Base-by-base conservation (phyloP, 768 basidiomycete genomes). In the Hydnomerulius pinastri region DNA sequence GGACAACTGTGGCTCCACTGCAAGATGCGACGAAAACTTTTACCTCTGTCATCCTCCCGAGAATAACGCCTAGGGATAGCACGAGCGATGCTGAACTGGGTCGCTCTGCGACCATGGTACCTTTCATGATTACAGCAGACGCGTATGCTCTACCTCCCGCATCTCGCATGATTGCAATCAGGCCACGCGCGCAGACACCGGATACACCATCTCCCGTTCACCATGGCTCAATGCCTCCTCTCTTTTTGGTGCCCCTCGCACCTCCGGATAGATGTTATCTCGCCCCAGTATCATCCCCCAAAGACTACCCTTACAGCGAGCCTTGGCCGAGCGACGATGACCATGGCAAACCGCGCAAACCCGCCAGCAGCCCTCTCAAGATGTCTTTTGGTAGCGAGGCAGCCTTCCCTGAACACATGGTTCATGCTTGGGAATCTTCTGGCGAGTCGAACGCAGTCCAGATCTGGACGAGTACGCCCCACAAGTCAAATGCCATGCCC, bases 401-500 rank as follows among this genome's bases (percentile, higher is more conserved):
- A 3, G 35, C 38, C 1, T 45, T 57, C 35, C 12, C 46, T 21
- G 50, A 33, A 18, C 17, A 50, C 17, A 49, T 54, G 40, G 20
- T 54, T 21, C 23, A 15, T 41, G 4, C 39, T 13, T 24, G 45
- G 33, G 30, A 17, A 10, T 29, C 45, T 15, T 23, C 33, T 23
- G 15, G 0, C 42, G 45, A 20, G 53, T 56, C 2, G 53, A 21
- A n/a, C 54, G 42, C 62, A 8, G 8, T 39, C 2, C 43, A 56
- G 20, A 51, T 66, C 7, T 66, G 63, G 63, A 59, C 59, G 29
- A 66, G 64, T 43, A 64, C 64, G 0, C 64, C 64, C 3, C 48
- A 6, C 36, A 60, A 55, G 49, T 13, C 20, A 18, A 47, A 60
- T 33, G 10, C 9, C 41, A 15, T 46, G 2, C 42, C 38, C n/a